Conservation (phyloP, 257 asterid genomes). For the Nicotiana noctiflora region DNA sequence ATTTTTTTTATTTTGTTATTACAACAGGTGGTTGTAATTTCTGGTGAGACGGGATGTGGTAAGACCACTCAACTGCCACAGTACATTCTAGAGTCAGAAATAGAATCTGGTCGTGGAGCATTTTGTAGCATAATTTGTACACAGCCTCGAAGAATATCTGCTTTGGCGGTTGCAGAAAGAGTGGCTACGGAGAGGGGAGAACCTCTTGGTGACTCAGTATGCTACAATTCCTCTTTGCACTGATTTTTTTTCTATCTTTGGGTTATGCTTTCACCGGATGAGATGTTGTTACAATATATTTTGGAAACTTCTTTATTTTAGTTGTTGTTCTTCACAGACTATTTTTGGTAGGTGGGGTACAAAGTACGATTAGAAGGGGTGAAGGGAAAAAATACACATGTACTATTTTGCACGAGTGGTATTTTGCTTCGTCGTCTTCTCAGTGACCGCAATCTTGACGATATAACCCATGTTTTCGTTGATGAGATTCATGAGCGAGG, state of each 20-base stretch:
- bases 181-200: constrained; percentile 97
- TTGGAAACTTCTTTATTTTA: constrained; percentile 23
- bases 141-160: constrained; percentile 97
- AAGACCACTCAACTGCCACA: constrained; percentile 99
- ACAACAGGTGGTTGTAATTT: constrained; percentile 81
- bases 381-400: constrained; percentile 89
- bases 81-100: constrained; percentile 83
- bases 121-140: constrained; percentile 95
- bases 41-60: constrained; percentile 99
- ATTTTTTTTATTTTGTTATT: background rate
- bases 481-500: constrained; percentile 99
- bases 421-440: constrained; percentile 91
- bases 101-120: constrained; percentile 99
- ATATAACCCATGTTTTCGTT: constrained; percentile 84
- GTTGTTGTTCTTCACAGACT: constrained; percentile 27
- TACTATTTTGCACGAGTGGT: constrained; percentile 97
- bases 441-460: constrained; percentile 84
- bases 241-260: constrained; percentile 10
- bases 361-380: constrained; percentile 97
- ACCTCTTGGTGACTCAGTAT: constrained; percentile 92
- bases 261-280: background rate
- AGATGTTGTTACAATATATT: background rate
- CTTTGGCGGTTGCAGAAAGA: constrained; percentile 93
- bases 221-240: constrained; percentile 35
- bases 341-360: constrained; percentile 76